Evolutionary conservation across 139 green algal species (phyloP), one percentile per base, ranked within the genome.

Genomic region (Yamagishiella unicocca): DNA sequence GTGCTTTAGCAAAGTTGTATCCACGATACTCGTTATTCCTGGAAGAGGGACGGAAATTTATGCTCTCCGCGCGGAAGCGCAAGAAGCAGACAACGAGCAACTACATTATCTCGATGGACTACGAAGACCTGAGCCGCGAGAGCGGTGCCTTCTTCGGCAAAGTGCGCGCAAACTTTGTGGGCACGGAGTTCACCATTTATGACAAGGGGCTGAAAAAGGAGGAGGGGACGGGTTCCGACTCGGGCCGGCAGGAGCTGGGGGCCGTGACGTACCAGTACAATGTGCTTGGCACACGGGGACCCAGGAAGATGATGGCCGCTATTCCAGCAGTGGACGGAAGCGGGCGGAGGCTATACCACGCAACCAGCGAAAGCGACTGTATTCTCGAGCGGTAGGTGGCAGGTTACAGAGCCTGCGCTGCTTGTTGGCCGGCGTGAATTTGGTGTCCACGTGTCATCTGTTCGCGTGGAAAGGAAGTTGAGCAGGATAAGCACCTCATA

Each of bases 111-210:
- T 98, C 94, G 21, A 88, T 98, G 38, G 92, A 96, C 62, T 88
- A 94, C 54, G 90, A 94, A 0, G 92, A 96, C 88, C 84, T 96
- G 17, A 82, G 83, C 4, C 83, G 91, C 4, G 71, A 91, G 35
- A 93, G 88, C 78, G 82, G 66, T 22, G 89, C 90, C 35, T 97
- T 92, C 86, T 95, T 98, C 66, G 96, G 95, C 35, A 97, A 98
- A 86, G 90, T 99, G 21, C 91, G 94, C 4, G 89, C 94, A 81
- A 99, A 99, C 94, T 99, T 99, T 82, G 82, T 99, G 43, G 96
- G 97, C 58, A 99, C 97, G 24, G 94, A 98, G 85, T 99, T 99
- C 92, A 93, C 89, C 22, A 87, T 97, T 40, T 97, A 95, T 88
- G 96, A 98, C 89, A 88, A 83, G 12, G 95, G 95, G 25, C 58